Base-by-base conservation (phyloP, 768 basidiomycete genomes). In the Tremella mesenterica region DNA sequence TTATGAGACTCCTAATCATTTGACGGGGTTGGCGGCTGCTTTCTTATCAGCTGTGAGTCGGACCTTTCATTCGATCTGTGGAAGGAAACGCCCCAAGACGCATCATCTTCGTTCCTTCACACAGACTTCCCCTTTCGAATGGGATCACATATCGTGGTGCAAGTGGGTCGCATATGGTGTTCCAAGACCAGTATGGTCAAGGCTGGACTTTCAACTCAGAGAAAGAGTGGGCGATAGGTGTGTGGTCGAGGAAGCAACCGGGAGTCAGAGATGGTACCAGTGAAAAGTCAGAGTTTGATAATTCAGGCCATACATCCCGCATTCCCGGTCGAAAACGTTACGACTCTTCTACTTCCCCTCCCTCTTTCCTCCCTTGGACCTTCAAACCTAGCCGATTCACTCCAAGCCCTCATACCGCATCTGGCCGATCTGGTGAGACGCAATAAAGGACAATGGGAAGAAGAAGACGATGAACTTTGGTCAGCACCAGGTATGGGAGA, bases 391-490 rank as follows among this genome's bases (percentile, higher is more conserved):
- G 1, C 16, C 2, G 16, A 48, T 5, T n/a, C 48, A 4, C 31
- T 59, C 18, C 10, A 23, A n/a, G 8, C 16, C 13, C 12, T 43
- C 34, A 25, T 52, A 1, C 28, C 50, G 1, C 9, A 12, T 23
- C 14, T 56, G 4, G 20, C 33, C 10, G n/a, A 36, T 41, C 5
- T 23, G 38, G n/a, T 18, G n/a, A 23, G 38, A 41, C 38, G 38
- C 38, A 5, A 21, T 20, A 41, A 20, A 8, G 25, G 39, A 9
- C 25, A 20, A 21, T 65, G 64, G 64, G 52, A 47, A 9, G 60
- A 65, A 38, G 56, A 53, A 31, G 60, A 65, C 48, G 64, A 65
- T 28, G 64, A 65, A 47, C 58, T 58, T n/a, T 65, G 39, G 43
- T 36, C 53, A 20, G 59, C 57, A 13, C 46, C 48, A 14, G 64